Conservation (phyloP, 345 rosid species). For the Eucalyptus curtisii region DNA sequence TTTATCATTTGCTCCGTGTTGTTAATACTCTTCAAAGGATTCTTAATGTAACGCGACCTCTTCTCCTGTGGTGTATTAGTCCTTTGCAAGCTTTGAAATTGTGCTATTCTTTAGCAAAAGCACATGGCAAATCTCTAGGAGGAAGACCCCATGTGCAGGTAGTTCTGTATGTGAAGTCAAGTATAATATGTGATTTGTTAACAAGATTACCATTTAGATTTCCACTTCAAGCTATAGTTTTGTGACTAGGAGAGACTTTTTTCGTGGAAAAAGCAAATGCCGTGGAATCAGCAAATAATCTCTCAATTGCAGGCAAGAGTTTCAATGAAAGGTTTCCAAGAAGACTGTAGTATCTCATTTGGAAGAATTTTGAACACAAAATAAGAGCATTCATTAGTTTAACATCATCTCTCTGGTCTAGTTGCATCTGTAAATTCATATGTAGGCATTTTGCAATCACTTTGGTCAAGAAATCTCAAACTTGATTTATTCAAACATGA, state of each 20-base stretch:
- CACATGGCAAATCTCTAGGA: neutral
- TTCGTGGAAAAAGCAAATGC: neutral
- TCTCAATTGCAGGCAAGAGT: neutral
- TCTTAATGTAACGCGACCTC: too few species aligned
- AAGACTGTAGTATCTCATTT: neutral
- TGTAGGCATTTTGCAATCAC: too few species aligned
- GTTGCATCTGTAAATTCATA: too few species aligned
- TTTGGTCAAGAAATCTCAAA: too few species aligned
- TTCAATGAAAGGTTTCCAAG: neutral
- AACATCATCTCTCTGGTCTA: too few species aligned
- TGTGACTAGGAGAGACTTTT: neutral
- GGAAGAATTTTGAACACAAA: neutral
- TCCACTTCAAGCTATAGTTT: neutral
- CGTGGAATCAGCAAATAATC: neutral
- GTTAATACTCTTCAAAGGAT: too few species aligned
- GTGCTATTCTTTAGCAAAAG: neutral
- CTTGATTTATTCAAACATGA: too few species aligned
- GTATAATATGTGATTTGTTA: neutral
- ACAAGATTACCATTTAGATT: neutral
- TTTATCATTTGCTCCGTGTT: too few species aligned
- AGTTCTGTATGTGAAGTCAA: neutral
- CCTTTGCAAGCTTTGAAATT: slow-evolving; percentile 11
- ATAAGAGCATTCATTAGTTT: neutral
- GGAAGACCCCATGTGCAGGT: neutral
- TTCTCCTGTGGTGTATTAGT: neutral